Conservation (phyloP, 768 basidiomycete genomes). For the Tulasnella sp. region DNA sequence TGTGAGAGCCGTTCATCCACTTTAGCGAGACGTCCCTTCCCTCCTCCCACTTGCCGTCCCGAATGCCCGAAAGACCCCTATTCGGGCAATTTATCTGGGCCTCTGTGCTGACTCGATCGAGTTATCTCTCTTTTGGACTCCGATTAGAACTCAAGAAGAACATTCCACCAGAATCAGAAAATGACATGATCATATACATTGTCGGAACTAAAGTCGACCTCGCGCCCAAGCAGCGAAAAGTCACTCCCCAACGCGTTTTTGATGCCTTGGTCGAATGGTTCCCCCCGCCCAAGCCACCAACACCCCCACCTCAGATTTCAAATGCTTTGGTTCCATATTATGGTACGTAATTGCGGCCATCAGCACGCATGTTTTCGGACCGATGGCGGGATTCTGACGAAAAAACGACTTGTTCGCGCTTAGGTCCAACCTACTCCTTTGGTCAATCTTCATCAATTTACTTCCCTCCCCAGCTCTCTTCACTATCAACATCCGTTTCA, state of each 20-base stretch:
- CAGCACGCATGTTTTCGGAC: not conserved
- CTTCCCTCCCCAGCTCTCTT: constrained; percentile 40
- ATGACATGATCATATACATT: constrained; percentile 88
- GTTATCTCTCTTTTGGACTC: constrained; percentile 20
- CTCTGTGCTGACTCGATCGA: constrained; percentile 20
- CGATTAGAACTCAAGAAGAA: constrained; percentile 29
- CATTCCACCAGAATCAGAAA: constrained; percentile 28
- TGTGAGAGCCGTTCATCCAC: not conserved
- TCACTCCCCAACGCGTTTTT: constrained; percentile 62
- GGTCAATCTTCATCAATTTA: constrained; percentile 3
- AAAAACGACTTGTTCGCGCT: not conserved
- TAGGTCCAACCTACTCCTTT: constrained; percentile 8
- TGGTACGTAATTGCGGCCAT: not conserved
- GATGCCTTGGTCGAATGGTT: constrained; percentile 81
- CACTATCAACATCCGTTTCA: constrained; percentile 11
- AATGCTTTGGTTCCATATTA: constrained; percentile 45
- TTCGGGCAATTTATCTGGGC: not conserved
- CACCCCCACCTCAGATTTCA: constrained; percentile 48
- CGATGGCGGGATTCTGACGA: not conserved
- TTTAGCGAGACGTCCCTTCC: not conserved
- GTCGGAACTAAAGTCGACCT: constrained; percentile 70
- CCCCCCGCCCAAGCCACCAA: constrained; percentile 63
- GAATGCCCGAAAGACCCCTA: not conserved
- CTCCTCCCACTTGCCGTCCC: constrained; percentile 13
- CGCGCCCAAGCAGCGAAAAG: constrained; percentile 21